A percentile compares a stretch with the other conserved stretches of the same genome.
Evolutionary conservation across 2,329 filamentous ascomycete genomes (phyloP).

Genomic region (Raffaelea deltoideospora): DNA sequence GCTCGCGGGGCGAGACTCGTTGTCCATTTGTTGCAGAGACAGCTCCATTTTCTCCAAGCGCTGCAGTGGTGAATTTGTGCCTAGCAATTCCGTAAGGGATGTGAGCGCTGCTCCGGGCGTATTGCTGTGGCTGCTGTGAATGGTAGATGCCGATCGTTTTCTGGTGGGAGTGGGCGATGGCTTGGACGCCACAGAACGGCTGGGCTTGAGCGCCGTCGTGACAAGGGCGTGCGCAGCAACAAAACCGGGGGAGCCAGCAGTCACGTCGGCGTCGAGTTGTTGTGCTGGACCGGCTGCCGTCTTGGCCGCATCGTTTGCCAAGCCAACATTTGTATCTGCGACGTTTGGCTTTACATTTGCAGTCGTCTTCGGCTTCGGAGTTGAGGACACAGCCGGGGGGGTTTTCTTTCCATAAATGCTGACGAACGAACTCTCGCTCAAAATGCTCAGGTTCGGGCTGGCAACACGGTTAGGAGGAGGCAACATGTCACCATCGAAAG

Average conservation of each 20-base stretch:
- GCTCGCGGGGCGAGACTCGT: conserved; percentile 16
- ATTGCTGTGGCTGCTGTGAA: no score
- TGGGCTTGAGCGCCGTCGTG: background rate
- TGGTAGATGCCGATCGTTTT: no score
- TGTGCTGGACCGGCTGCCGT: no score
- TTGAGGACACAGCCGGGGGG: conserved; percentile 11
- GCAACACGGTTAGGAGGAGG: conserved; percentile 25
- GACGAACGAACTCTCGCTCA: conserved; percentile 53
- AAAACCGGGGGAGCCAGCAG: conserved; percentile 5
- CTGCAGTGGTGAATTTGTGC: conserved; percentile 32
- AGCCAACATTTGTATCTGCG: no score
- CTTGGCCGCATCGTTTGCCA: no score
- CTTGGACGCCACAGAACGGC: no score
- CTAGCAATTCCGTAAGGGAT: conserved; percentile 31
- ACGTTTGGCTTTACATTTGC: no score
- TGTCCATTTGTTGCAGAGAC: conserved; percentile 14
- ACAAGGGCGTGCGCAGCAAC: conserved; percentile 4
- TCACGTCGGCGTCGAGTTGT: conserved; percentile 6
- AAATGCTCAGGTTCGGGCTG: conserved; percentile 46
- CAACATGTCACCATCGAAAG: conserved; percentile 14
- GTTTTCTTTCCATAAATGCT: conserved; percentile 44
- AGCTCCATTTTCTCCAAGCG: conserved; percentile 29
- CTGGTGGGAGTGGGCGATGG: no score
- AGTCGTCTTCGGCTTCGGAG: no score
- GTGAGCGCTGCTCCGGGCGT: no score